Conservation (phyloP, 805 yeast genomes). For the Cyberlindnera bimundalis region DNA sequence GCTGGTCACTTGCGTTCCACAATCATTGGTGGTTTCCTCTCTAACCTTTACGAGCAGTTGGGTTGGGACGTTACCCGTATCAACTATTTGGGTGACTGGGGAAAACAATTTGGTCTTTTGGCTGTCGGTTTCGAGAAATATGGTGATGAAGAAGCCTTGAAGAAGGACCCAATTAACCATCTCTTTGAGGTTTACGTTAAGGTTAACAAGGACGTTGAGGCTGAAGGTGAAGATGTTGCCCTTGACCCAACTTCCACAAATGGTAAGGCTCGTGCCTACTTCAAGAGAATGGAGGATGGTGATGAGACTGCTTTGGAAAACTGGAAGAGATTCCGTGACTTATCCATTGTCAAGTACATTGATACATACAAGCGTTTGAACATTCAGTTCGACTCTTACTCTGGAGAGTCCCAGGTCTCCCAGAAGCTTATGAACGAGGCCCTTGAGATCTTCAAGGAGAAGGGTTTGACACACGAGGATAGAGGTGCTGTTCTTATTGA, state of each 20-base stretch:
- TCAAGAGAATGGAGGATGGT: constrained; percentile 91
- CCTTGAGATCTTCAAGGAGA: constrained; percentile 56
- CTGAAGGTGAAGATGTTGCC: constrained; percentile 47
- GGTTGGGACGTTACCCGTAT: constrained; percentile 93
- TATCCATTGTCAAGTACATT: constrained; percentile 82
- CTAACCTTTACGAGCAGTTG: constrained; percentile 82
- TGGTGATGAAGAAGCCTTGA: constrained; percentile 73
- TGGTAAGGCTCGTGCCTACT: constrained; percentile 81
- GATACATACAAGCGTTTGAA: constrained; percentile 89
- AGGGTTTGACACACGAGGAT: constrained; percentile 75
- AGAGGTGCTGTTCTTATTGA: constrained; percentile 90
- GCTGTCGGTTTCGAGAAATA: constrained; percentile 89
- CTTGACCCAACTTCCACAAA: constrained; percentile 51
- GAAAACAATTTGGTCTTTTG: constrained; percentile 94
- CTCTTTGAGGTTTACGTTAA: constrained; percentile 90
- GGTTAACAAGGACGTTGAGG: constrained; percentile 71
- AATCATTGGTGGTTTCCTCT: constrained; percentile 92
- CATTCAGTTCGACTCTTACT: constrained; percentile 81
- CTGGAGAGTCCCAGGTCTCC: constrained; percentile 95
- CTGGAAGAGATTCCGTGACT: constrained; percentile 88
- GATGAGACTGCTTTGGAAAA: constrained; percentile 71
- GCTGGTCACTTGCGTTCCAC: constrained; percentile 99
- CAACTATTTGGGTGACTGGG: constrained; percentile 99
- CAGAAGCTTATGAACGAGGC: constrained; percentile 67
- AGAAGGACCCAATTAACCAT: constrained; percentile 85